Evolutionary conservation across 768 basidiomycete species (phyloP).

Genomic region (Amanita phalloides): DNA sequence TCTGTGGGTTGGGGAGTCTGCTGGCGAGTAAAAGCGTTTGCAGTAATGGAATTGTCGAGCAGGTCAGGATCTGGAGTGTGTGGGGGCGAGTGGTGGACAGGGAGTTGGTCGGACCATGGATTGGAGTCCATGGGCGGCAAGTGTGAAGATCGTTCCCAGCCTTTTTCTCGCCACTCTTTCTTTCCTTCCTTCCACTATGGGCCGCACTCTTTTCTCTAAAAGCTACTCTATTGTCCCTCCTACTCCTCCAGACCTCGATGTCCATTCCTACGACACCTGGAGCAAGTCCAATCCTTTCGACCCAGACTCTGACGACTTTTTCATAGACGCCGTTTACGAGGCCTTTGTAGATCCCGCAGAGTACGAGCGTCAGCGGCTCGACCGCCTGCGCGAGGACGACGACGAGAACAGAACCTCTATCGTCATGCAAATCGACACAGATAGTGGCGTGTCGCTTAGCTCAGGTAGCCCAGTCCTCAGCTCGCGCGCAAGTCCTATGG

Average conservation of each 20-base stretch:
- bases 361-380: constrained; percentile 19
- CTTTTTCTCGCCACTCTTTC: constrained; percentile 6
- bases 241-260: constrained; percentile 28
- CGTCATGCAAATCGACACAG: constrained; percentile 10
- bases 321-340: constrained; percentile 53
- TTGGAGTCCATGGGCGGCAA: not conserved
- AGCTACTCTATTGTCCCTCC: constrained; percentile 24
- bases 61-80: constrained; percentile 32
- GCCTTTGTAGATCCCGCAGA: constrained; percentile 43
- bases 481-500: constrained; percentile 39
- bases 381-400: constrained; percentile 2
- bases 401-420: constrained; percentile 1
- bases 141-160: not conserved
- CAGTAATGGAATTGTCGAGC: constrained; percentile 28
- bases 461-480: constrained; percentile 17
- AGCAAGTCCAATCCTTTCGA: constrained; percentile 59
- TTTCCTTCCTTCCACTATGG: constrained; percentile 28
- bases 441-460: constrained; percentile 9
- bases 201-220: constrained; percentile 49
- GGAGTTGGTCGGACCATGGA: not conserved
- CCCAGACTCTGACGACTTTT: constrained; percentile 75
- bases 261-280: constrained; percentile 44
- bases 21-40: constrained; percentile 17
- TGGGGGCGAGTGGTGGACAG: constrained; percentile 13
- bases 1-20: constrained; percentile 11